phyloP scores from a whole-genome alignment of 2,329 filamentous ascomycete species.

The Hypoxylon sp. region DNA sequence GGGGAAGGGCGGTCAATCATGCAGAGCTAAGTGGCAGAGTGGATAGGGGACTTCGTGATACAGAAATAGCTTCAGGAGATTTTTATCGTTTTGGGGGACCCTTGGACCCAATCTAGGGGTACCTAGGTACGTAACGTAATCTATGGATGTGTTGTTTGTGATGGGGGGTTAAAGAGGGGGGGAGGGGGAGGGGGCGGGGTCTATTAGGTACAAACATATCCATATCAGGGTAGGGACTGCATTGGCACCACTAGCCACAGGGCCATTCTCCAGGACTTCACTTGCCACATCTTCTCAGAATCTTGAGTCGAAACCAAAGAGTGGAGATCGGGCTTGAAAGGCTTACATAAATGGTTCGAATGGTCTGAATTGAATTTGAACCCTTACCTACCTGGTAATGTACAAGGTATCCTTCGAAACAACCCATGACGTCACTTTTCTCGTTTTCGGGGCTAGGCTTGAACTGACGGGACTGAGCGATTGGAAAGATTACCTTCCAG shows the following conservation, averaged over 20 bases:
- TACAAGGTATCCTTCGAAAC: constrained; percentile 5
- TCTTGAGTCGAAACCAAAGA: too few relatives aligned
- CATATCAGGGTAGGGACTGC: too few relatives aligned
- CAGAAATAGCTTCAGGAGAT: constrained; percentile 23
- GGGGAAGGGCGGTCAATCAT: constrained; percentile 36
- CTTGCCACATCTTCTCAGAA: neutral
- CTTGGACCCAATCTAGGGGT: neutral
- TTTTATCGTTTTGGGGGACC: neutral
- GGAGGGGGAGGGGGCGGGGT: constrained; percentile 4
- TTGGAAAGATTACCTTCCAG: too few relatives aligned
- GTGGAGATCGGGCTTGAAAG: too few relatives aligned
- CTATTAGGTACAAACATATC: too few relatives aligned
- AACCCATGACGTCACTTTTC: constrained; percentile 11
- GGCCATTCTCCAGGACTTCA: neutral
- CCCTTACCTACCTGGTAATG: too few relatives aligned
- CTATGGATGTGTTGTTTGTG: constrained; percentile 7
- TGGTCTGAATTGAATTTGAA: neutral
- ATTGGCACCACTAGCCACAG: too few relatives aligned
- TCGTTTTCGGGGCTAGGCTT: neutral
- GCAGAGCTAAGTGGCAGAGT: constrained; percentile 13
- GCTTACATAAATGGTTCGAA: neutral
- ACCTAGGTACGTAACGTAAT: constrained; percentile 5
- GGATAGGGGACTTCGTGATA: constrained; percentile 13
- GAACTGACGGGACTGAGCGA: too few relatives aligned
- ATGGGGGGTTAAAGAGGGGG: constrained; percentile 25